Evolutionary conservation across 495 filamentous ascomycete genomes (phyloP), one percentile per base, ranked within the genome.

Genomic region (Penicillium canariense): DNA sequence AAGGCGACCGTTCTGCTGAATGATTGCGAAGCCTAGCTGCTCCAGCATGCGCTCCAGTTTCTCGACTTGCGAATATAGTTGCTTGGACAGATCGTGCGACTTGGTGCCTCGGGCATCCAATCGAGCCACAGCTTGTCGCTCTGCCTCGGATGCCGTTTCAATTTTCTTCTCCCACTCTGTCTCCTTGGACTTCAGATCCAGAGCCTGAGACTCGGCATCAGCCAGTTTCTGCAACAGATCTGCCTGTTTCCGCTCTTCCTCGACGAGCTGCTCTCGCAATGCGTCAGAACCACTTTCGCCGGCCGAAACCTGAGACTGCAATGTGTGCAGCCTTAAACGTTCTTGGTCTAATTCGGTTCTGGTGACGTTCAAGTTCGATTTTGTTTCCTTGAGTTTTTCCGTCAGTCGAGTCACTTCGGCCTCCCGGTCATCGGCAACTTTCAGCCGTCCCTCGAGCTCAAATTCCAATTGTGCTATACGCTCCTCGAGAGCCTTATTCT

Each of bases 211-310:
- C 54, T 89, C 81, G 8, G 81, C 77, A 14, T 86, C 81, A 26
- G 83, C 82, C 10, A 95, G 72, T 63, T 87, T 80, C 54, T 83
- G 77, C n/a, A 81, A 72, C 20, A 92, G 61, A 10, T 69, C 74
- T 11, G 79, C 76, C 18, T 87, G 75, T 62, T 80, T 85, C 20
- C 68, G 72, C 59, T 93, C 88, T 63, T 87, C 84, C 46, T 89
- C 85, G 14, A 81, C 81, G 42, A 94, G 70, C 30, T 83, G 80
- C 65, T 86, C 84, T 35, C 84, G 83, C 47, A 96, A 70, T 14
- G 81, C 85, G 66, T 92, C 88, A 6, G 87, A 88, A 20, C 88
- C 88, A 6, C 84, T 90, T 63, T 91, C 88, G 28, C 88, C 90
- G 35, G 88, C 86, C 5, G 85, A 80, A 63, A 94, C 83, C 67